Evolutionary conservation across 345 rosid genomes (phyloP).

Genomic region (Laguncularia racemosa): DNA sequence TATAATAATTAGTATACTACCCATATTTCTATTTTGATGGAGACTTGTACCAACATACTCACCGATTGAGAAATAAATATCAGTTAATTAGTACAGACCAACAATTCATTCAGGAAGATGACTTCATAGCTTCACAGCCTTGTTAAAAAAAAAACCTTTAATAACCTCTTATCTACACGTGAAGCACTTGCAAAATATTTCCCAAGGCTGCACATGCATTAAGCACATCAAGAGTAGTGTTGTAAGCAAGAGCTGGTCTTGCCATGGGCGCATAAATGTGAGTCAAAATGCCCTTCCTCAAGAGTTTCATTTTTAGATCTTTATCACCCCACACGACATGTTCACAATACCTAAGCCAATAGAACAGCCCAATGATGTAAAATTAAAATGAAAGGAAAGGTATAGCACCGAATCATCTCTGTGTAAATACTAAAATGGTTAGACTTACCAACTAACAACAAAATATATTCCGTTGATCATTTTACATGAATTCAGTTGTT

Average conservation of each 20-base stretch:
- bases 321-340: constrained; percentile 89
- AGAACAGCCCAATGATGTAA: constrained; percentile 3
- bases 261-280: constrained; percentile 94
- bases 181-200: no score
- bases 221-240: no score
- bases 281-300: constrained; percentile 75
- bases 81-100: no score
- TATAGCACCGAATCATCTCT: not conserved
- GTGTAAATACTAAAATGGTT: not conserved
- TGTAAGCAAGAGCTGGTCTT: constrained; percentile 2
- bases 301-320: constrained; percentile 63
- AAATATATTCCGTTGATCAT: not conserved
- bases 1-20: no score
- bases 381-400: not conserved
- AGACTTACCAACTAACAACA: not conserved
- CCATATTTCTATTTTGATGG: no score
- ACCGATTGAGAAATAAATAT: no score
- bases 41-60: no score
- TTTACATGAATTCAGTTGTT: not conserved
- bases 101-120: no score
- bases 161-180: no score
- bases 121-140: no score
- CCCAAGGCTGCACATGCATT: no score
- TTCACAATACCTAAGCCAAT: constrained; percentile 64
- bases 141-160: no score